Evolutionary conservation across 257 asterid species (phyloP).

Genomic region (Solanum okadae): DNA sequence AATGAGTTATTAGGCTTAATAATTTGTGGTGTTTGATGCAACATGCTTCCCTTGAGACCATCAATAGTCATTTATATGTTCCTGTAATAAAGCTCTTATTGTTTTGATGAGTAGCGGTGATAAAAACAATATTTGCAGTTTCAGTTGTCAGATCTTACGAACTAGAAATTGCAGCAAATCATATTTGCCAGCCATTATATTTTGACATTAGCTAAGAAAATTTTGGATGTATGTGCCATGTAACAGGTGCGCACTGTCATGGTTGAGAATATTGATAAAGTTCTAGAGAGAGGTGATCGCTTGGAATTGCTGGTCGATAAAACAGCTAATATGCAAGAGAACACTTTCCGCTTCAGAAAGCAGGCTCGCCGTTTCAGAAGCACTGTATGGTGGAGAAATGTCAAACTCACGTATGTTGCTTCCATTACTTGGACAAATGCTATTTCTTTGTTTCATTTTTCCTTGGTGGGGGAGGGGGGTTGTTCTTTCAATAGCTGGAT

Average conservation of each 20-base stretch:
- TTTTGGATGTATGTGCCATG: neutral
- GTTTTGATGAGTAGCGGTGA: neutral
- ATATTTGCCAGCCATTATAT: neutral
- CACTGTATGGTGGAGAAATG: constrained; percentile 98
- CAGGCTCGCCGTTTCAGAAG: constrained; percentile 91
- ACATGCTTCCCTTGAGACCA: neutral
- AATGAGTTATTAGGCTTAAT: neutral
- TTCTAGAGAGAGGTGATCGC: constrained; percentile 95
- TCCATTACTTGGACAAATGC: neutral
- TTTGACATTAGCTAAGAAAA: neutral
- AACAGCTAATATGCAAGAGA: constrained; percentile 88
- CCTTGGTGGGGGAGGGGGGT: neutral
- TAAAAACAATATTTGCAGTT: neutral
- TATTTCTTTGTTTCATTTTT: neutral
- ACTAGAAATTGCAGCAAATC: neutral
- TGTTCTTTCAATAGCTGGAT: neutral
- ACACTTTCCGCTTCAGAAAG: constrained; percentile 92
- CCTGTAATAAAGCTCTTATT: neutral
- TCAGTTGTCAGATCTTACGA: neutral
- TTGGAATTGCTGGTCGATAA: constrained; percentile 92
- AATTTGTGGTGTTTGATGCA: neutral
- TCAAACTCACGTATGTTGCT: constrained; percentile 78
- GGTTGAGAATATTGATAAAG: constrained; percentile 97
- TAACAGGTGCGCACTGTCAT: constrained; percentile 86
- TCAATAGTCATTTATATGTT: neutral